A percentile compares a stretch with the other conserved stretches of the same genome.
These are phyloP conservation scores for Zygotorulaspora danielsina DNA, from an alignment of 805 yeast genomes.

Conservation along the genomic window DNA sequence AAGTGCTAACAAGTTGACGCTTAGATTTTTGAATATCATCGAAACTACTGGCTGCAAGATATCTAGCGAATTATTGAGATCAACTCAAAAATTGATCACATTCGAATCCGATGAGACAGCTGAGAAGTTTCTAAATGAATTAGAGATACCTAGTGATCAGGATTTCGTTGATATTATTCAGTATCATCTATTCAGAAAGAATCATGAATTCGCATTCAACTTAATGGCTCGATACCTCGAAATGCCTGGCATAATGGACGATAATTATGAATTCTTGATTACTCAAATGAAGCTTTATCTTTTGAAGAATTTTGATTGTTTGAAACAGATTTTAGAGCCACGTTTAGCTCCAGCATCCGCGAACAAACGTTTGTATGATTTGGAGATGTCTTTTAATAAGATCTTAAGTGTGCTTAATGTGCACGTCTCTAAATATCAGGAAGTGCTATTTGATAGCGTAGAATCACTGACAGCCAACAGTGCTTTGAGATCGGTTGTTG, in stretches of 20 bases:
- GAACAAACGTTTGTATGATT: conserved; percentile 6
- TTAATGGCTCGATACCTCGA: conserved; percentile 28
- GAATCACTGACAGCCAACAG: conserved; percentile 17
- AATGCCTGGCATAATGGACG: conserved; percentile 16
- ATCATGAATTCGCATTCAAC: conserved; percentile 13
- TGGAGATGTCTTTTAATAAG: conserved; percentile 14
- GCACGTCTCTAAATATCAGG: conserved; percentile 15
- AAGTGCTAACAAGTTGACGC: conserved; percentile 36
- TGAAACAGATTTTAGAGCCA: conserved; percentile 17
- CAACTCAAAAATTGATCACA: conserved; percentile 14
- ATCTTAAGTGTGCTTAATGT: conserved; percentile 20
- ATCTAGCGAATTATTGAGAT: conserved; percentile 1
- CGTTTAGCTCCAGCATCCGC: conserved; percentile 9
- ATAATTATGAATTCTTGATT: conserved; percentile 20
- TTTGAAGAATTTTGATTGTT: conserved; percentile 23
- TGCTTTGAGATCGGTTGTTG: conserved; percentile 15
- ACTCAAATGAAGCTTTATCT: conserved; percentile 27
- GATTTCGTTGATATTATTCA: conserved; percentile 30
- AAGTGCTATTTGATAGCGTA: conserved; percentile 21
- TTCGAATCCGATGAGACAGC: conserved; percentile 33
- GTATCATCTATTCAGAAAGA: conserved; percentile 21
- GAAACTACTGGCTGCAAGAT: conserved; percentile 26
- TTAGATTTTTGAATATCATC: conserved; percentile 27
- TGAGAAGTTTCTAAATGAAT: conserved; percentile 28
- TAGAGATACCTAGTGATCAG: conserved; percentile 24